phyloP scores from a whole-genome alignment of 345 rosid species.

The Brassica juncea region DNA sequence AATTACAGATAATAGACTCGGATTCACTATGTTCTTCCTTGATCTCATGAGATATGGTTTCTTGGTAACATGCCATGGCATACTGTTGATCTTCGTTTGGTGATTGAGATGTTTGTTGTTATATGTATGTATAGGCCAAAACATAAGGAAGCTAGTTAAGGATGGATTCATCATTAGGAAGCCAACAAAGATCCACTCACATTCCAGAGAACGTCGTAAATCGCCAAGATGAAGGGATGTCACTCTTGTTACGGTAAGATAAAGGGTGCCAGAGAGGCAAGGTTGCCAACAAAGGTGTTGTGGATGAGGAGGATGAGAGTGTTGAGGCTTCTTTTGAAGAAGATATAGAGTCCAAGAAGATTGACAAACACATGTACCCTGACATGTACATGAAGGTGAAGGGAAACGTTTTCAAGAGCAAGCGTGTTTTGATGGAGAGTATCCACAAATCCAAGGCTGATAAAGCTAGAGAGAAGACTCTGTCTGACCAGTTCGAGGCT shows the following conservation, averaged over 20 bases:
- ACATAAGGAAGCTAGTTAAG: no score
- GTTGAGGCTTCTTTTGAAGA: slow-evolving; percentile 79
- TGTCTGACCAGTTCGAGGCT: slow-evolving; percentile 92
- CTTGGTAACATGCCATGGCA: no score
- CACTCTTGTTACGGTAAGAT: slow-evolving; percentile 37
- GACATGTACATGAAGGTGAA: background rate
- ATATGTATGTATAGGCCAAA: no score
- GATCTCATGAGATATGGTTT: no score
- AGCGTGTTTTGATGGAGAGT: slow-evolving; percentile 93
- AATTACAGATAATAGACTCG: no score
- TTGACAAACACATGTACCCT: slow-evolving; percentile 77
- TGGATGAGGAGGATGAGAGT: slow-evolving; percentile 99
- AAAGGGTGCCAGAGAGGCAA: slow-evolving; percentile 92
- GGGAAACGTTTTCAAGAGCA: slow-evolving; percentile 82
- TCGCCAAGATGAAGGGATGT: no score
- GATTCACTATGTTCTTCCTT: no score
- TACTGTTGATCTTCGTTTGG: no score
- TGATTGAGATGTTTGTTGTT: no score
- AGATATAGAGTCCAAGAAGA: slow-evolving; percentile 88
- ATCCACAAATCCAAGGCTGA: slow-evolving; percentile 95
- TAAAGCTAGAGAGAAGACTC: slow-evolving; percentile 93
- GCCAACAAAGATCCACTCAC: no score
- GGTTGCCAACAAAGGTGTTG: slow-evolving; percentile 85
- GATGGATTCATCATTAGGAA: no score
- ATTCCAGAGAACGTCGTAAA: no score